Base-by-base conservation (phyloP, 352 stramenopile genomes). In the Thalassiosira mediterranea region DNA sequence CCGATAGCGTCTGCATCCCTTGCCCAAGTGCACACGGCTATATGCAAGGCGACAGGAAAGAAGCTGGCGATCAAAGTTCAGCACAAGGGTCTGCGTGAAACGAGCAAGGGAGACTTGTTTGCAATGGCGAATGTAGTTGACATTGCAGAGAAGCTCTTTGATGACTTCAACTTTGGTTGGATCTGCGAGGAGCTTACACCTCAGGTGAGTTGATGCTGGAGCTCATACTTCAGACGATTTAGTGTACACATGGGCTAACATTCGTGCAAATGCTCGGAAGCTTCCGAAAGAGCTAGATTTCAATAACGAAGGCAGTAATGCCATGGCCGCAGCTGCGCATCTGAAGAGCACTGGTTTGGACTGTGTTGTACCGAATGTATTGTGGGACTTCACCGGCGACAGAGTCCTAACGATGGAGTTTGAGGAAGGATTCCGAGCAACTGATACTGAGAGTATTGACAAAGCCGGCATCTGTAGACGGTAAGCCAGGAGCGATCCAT, bases 341-440 rank as follows among this genome's bases (percentile, higher is more conserved):
- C 60, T 94, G n/a, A n/a, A 59, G 1, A 28, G 31, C 15, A 82
- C 37, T 46, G 79, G 84, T 29, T 44, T 88, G 13, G 65, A 83
- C 52, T 88, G 94, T 92, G 29, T 91, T 87, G 92, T 99, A 8
- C 96, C 96, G 0, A 74, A 90, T 10, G 78, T 95, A 1, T 51
- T 91, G 11, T 90, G 83, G 82, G 81, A 96, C 7, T 83, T 95
- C 34, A 97, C 95, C 37, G 91, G 91, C n/a, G 83, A 89, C 48
- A 79, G 94, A 37, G 90, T 99, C 47, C 87, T 99, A 15, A 97
- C 93, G 10, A 99, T 99, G 97, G 92, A 96, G 76, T 99, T 98
- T 79, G 97, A 98, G 70, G 81, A 94, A 58, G 97, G 96, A 2
- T 95, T 96, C 34, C 95, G 96, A 75, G 95, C 97, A 54, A 98